These are phyloP conservation scores for Kluyveromyces sp. DNA, from an alignment of 1,139 yeast species.

Conservation along the genomic window DNA sequence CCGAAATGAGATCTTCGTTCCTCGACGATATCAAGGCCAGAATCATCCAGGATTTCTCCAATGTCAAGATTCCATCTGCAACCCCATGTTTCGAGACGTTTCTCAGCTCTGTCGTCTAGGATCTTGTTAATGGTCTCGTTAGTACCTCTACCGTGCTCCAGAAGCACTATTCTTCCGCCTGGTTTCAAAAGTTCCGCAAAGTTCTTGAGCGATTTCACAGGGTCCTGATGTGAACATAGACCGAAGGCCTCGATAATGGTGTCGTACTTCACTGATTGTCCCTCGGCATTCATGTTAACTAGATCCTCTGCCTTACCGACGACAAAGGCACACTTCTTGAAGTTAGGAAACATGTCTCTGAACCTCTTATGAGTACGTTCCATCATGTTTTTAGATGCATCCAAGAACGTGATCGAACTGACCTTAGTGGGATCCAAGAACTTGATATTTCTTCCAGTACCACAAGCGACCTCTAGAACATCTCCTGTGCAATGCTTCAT, in stretches of 20 bases:
- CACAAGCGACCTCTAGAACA: conserved; percentile 89
- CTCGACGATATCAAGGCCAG: conserved; percentile 77
- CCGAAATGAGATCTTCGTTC: conserved; percentile 83
- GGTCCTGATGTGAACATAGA: conserved; percentile 90
- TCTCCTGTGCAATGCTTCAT: conserved; percentile 78
- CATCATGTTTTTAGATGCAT: conserved; percentile 80
- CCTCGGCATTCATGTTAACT: conserved; percentile 42
- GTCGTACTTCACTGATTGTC: conserved; percentile 57
- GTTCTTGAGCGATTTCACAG: conserved; percentile 70
- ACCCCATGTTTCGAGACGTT: conserved; percentile 88
- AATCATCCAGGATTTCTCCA: conserved; percentile 72
- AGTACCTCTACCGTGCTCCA: conserved; percentile 89
- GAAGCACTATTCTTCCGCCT: conserved; percentile 78
- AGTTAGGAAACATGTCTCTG: conserved; percentile 55
- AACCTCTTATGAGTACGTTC: conserved; percentile 74
- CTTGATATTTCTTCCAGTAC: conserved; percentile 88
- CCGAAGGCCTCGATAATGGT: conserved; percentile 94
- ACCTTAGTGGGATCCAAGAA: conserved; percentile 57
- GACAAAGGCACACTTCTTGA: conserved; percentile 70
- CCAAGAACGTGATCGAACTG: conserved; percentile 74
- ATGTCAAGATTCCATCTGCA: conserved; percentile 96
- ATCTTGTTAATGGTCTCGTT: conserved; percentile 73
- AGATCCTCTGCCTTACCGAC: conserved; percentile 91
- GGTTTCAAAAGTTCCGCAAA: conserved; percentile 71
- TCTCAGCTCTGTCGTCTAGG: conserved; percentile 75